phyloP scores from a whole-genome alignment of 805 yeast genomes.

The Maudiozyma pseudohumilis region DNA sequence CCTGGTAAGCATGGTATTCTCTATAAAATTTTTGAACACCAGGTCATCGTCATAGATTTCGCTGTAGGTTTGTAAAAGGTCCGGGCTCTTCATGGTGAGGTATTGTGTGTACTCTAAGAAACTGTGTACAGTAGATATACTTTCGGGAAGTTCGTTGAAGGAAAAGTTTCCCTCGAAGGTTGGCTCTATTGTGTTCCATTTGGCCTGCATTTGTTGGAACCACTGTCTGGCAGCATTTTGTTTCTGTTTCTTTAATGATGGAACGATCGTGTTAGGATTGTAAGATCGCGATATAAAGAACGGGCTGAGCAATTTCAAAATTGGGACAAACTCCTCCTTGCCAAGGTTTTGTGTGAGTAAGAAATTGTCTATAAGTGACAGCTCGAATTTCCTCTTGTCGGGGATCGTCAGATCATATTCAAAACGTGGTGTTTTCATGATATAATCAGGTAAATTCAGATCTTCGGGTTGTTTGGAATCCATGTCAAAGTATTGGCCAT shows the following conservation, averaged over 20 bases:
- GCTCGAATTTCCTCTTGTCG: conserved; percentile 30
- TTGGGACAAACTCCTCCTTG: conserved; percentile 31
- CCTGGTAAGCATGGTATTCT: conserved; percentile 19
- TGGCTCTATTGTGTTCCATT: conserved; percentile 14
- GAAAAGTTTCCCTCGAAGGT: not conserved
- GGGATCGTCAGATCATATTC: conserved; percentile 28
- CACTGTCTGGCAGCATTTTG: conserved; percentile 17
- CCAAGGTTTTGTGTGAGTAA: conserved; percentile 44
- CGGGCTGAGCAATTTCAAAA: conserved; percentile 36
- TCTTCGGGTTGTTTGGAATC: conserved; percentile 16
- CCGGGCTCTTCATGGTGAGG: conserved; percentile 17
- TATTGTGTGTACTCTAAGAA: conserved; percentile 20
- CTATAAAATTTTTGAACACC: conserved; percentile 21
- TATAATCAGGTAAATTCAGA: conserved; percentile 12
- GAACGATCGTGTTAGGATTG: conserved; percentile 23
- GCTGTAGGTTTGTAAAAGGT: conserved; percentile 13
- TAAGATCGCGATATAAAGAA: conserved; percentile 35
- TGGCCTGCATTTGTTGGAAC: conserved; percentile 23
- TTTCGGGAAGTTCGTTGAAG: conserved; percentile 13
- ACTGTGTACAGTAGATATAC: conserved; percentile 14
- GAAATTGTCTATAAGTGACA: conserved; percentile 36
- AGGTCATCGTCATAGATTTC: conserved; percentile 23
- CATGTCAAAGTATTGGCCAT: conserved; percentile 27
- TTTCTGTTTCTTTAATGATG: conserved; percentile 19
- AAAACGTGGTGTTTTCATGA: conserved; percentile 16